Conservation (phyloP, 805 yeast genomes). For the Kregervanrija pseudodelftensis region DNA sequence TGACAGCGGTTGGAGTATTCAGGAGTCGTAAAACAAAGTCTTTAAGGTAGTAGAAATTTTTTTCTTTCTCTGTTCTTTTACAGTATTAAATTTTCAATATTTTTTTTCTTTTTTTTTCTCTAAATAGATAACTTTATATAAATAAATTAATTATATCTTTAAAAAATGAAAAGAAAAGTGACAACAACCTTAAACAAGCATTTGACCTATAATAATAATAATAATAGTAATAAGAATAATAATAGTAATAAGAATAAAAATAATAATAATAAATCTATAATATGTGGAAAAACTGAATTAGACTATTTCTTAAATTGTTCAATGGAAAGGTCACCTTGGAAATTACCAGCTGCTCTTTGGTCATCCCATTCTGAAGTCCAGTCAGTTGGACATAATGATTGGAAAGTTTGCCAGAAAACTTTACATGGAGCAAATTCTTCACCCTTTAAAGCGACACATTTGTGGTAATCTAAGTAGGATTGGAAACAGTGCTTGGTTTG, state of each 20-base stretch:
- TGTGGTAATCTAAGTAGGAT: conserved; percentile 95
- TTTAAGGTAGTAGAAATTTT: too few species aligned
- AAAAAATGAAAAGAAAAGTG: neutral
- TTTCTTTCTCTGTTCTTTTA: too few species aligned
- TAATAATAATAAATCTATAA: conserved; percentile 1
- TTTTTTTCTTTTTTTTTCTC: neutral
- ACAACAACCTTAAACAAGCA: too few species aligned
- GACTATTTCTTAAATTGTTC: conserved; percentile 22
- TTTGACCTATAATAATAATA: neutral
- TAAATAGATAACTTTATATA: conserved; percentile 1
- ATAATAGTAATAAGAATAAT: neutral
- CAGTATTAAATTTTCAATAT: too few species aligned
- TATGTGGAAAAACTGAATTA: neutral
- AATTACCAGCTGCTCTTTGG: conserved; percentile 51
- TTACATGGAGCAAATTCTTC: conserved; percentile 98
- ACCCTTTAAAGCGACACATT: conserved; percentile 93
- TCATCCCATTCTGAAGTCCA: conserved; percentile 88
- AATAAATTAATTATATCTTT: neutral
- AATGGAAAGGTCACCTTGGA: conserved; percentile 33
- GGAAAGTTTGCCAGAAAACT: conserved; percentile 86
- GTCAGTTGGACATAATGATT: conserved; percentile 75
- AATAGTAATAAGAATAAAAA: neutral
- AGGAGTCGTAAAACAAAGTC: conserved; percentile 3
- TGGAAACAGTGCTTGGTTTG: conserved; percentile 99
- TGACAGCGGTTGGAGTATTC: conserved; percentile 14